Percentiles rank a stretch among this genome's conserved stretches.
Evolutionary conservation across 768 basidiomycete genomes (phyloP).

Genomic region (Termitomyces sp.): DNA sequence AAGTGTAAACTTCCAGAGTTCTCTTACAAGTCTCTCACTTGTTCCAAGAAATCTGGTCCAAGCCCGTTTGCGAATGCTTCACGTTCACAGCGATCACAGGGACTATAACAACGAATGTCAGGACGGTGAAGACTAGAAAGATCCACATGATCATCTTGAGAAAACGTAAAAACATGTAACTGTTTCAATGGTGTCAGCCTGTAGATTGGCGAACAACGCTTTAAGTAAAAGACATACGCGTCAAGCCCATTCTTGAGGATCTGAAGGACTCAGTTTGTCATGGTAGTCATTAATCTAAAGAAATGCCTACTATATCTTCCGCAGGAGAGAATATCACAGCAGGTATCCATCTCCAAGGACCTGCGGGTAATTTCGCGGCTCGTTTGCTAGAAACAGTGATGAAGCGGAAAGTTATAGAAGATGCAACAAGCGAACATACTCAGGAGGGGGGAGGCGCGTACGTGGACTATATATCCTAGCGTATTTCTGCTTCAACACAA

Average conservation of each 20-base stretch:
- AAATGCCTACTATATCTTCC: neutral
- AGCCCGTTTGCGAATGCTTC: constrained; percentile 21
- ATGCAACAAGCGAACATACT: constrained; percentile 24
- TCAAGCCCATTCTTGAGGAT: constrained; percentile 1
- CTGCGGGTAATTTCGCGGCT: neutral
- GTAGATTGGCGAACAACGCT: neutral
- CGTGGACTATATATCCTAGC: constrained; percentile 57
- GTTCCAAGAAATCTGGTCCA: constrained; percentile 44
- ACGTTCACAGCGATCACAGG: constrained; percentile 49
- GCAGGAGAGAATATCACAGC: neutral
- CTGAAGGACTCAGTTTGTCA: neutral
- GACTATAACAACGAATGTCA: constrained; percentile 59
- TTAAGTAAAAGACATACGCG: neutral
- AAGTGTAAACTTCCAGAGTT: neutral
- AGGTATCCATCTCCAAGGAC: constrained; percentile 1
- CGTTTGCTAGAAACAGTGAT: neutral
- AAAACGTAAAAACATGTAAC: constrained; percentile 56
- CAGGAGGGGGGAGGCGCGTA: constrained; percentile 52
- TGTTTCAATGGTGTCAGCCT: constrained; percentile 6
- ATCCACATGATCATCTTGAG: constrained; percentile 56
- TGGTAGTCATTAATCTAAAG: neutral
- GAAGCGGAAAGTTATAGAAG: neutral
- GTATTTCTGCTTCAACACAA: constrained; percentile 50
- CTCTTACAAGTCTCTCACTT: constrained; percentile 31
- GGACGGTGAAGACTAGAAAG: constrained; percentile 44